phyloP scores from a whole-genome alignment of 2,329 filamentous ascomycete species.

The Colletotrichum sp. region DNA sequence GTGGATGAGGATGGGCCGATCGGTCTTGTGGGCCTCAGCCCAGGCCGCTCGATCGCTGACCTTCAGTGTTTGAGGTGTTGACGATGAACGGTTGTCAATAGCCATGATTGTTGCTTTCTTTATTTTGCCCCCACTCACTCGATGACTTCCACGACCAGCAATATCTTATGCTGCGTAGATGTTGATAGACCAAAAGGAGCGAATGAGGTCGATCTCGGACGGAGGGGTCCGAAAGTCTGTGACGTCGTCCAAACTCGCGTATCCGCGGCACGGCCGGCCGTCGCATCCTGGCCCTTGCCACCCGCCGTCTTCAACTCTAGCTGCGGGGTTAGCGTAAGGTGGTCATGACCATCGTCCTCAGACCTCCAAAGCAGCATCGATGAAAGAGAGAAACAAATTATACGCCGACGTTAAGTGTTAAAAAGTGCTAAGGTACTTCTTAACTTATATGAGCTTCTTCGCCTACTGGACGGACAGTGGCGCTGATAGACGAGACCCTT shows the following conservation, averaged over 20 bases:
- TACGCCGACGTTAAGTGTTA: not conserved
- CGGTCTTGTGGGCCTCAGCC: not conserved
- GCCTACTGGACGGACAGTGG: not conserved
- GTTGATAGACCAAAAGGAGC: not conserved
- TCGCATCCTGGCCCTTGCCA: not conserved
- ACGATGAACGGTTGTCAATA: not conserved
- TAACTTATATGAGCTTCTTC: not conserved
- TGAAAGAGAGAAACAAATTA: not conserved
- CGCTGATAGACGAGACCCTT: not conserved
- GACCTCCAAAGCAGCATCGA: not conserved
- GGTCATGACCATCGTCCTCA: not conserved
- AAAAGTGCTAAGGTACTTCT: rapidly evolving
- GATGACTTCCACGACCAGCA: not conserved
- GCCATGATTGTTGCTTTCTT: not conserved
- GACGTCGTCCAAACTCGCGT: not conserved
- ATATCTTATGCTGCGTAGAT: not conserved
- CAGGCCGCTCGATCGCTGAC: not conserved
- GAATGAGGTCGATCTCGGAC: not conserved
- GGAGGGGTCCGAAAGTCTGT: not conserved
- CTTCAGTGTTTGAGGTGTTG: not conserved
- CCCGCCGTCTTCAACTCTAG: not conserved
- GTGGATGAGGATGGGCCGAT: constrained; percentile 59
- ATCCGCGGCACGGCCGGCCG: not conserved
- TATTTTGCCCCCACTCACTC: not conserved
- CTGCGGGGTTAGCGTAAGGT: not conserved